A percentile compares a stretch with the other conserved stretches of the same genome.
phyloP scores from a whole-genome alignment of 257 asterid genomes.

The Plantago major region DNA sequence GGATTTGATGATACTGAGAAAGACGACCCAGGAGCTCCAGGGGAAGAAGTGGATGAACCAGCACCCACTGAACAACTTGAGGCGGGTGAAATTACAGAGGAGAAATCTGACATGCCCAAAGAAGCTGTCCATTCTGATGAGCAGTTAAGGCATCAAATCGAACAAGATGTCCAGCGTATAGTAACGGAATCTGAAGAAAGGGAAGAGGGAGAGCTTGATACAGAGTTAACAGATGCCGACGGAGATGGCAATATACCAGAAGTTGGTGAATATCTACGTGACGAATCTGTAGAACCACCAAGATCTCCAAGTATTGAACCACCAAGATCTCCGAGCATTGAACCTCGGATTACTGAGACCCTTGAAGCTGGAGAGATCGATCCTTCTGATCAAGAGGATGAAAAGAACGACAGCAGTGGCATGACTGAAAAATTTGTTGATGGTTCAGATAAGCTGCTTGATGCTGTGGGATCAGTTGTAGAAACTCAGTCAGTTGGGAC shows the following conservation, averaged over 20 bases:
- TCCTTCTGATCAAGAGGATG: constrained; percentile 44
- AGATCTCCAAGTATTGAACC: constrained; percentile 42
- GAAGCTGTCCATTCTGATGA: constrained; percentile 44
- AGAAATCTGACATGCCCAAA: constrained; percentile 34
- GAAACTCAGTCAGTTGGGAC: constrained; percentile 40
- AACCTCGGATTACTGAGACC: constrained; percentile 20
- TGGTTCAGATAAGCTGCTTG: constrained; percentile 31
- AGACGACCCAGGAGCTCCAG: constrained; percentile 45
- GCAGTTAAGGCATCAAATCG: constrained; percentile 43
- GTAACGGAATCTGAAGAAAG: constrained; percentile 53
- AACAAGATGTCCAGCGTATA: constrained; percentile 58
- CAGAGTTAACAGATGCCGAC: constrained; percentile 51
- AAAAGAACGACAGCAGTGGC: constrained; percentile 31
- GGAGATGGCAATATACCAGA: constrained; percentile 37
- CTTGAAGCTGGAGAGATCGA: constrained; percentile 60
- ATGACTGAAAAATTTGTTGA: constrained; percentile 35
- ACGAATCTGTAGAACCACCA: constrained; percentile 30
- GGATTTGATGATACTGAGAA: constrained; percentile 37
- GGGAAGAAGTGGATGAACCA: constrained; percentile 48
- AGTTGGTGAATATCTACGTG: constrained; percentile 37
- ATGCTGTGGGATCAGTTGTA: constrained; percentile 32
- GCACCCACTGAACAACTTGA: constrained; percentile 30
- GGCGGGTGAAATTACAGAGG: constrained; percentile 46
- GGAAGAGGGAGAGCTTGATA: constrained; percentile 78
- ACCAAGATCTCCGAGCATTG: constrained; percentile 39